These are phyloP conservation scores for Fusarium newnesense DNA, from an alignment of 2,329 filamentous ascomycete species.

Conservation along the genomic window DNA sequence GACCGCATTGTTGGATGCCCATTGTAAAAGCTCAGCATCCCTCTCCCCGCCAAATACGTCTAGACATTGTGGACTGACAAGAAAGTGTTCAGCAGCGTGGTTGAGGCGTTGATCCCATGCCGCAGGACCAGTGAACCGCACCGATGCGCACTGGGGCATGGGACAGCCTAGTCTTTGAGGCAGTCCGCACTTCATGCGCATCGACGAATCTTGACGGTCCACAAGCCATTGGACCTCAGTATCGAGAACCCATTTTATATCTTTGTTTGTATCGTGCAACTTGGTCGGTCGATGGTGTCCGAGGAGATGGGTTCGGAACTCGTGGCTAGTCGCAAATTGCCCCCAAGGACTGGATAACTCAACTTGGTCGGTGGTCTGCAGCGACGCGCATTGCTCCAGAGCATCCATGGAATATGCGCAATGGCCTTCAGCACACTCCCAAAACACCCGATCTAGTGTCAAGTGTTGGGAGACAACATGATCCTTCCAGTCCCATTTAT, in stretches of 20 bases:
- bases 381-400: no score
- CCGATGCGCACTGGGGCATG: not conserved
- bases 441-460: accelerated
- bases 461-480: accelerated
- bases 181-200: accelerated
- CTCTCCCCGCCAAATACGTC: accelerated
- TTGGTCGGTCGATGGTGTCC: accelerated
- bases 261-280: accelerated
- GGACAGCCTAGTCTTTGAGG: accelerated
- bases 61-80: accelerated
- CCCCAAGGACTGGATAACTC: no score
- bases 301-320: not conserved
- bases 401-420: no score
- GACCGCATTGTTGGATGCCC: accelerated
- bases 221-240: accelerated
- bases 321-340: not conserved
- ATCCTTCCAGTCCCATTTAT: accelerated
- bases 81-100: accelerated
- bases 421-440: accelerated
- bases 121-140: accelerated
- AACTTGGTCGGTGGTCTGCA: no score
- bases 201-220: accelerated
- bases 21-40: accelerated
- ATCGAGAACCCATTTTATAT: not conserved
- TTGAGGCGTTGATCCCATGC: accelerated